Evolutionary conservation across 176 grass and related monocot species (phyloP).

Genomic region (Rhipidocladum racemiflorum): DNA sequence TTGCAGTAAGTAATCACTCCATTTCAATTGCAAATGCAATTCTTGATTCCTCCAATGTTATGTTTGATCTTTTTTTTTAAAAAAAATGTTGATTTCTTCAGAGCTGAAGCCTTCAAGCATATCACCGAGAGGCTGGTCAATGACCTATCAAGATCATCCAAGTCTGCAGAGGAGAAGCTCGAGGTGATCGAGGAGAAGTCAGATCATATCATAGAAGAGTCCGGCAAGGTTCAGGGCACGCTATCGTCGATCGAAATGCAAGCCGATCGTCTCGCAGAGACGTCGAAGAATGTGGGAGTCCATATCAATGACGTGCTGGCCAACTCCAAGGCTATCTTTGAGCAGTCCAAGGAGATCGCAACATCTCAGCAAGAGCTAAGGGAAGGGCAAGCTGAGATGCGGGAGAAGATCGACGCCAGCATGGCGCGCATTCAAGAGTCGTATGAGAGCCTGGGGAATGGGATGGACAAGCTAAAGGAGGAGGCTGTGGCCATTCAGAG

Average conservation of each 20-base stretch:
- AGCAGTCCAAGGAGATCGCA: constrained; percentile 61
- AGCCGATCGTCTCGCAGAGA: constrained; percentile 27
- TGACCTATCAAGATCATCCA: constrained; percentile 54
- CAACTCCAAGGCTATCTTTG: constrained; percentile 47
- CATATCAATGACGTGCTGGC: constrained; percentile 52
- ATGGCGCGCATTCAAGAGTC: constrained; percentile 50
- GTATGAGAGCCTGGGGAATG: constrained; percentile 46
- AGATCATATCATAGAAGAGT: constrained; percentile 56
- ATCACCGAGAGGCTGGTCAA: constrained; percentile 73
- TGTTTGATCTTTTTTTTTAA: background rate
- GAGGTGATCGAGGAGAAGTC: constrained; percentile 61
- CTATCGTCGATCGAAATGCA: constrained; percentile 49
- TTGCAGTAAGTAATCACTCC: constrained; percentile 51
- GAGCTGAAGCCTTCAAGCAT: constrained; percentile 84
- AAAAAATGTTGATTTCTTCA: constrained; percentile 17
- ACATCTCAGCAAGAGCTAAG: constrained; percentile 35
- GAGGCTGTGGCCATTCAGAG: constrained; percentile 54
- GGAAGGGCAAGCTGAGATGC: constrained; percentile 61
- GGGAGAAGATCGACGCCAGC: constrained; percentile 54
- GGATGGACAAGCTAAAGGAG: constrained; percentile 57
- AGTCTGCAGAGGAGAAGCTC: constrained; percentile 68
- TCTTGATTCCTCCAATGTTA: background rate
- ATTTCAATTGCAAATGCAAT: background rate
- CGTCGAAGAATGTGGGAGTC: constrained; percentile 28
- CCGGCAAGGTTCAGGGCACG: constrained; percentile 43